Conservation (phyloP, 2,329 filamentous ascomycete species). For the Colletotrichum tropicale region DNA sequence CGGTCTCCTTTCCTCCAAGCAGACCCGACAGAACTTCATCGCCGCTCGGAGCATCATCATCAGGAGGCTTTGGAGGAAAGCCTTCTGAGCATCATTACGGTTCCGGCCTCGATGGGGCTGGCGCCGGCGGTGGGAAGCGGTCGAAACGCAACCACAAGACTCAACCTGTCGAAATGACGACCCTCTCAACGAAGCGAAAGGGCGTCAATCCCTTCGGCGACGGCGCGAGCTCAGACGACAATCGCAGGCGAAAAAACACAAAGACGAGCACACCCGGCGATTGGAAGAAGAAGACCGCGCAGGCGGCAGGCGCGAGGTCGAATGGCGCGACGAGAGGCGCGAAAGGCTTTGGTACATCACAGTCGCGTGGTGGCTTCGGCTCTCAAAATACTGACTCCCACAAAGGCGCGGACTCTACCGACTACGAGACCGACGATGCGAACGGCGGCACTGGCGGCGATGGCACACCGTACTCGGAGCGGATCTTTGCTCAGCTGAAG, state of each 20-base stretch:
- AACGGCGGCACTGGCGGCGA: neutral
- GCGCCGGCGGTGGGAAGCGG: conserved; percentile 29
- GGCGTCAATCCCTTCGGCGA: conserved; percentile 28
- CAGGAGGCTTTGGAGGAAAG: conserved; percentile 3
- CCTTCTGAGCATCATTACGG: conserved; percentile 6
- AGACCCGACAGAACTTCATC: conserved; percentile 4
- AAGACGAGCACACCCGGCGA: conserved; percentile 22
- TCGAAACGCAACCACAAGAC: conserved; percentile 28
- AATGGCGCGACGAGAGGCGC: conserved; percentile 10
- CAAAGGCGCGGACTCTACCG: neutral
- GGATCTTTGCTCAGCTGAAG: conserved; percentile 57
- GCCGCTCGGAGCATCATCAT: neutral
- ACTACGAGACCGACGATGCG: conserved; percentile 23
- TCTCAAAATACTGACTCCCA: neutral
- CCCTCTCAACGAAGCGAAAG: conserved; percentile 25
- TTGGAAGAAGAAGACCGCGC: conserved; percentile 24
- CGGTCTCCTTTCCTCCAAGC: conserved; percentile 17
- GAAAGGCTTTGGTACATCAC: conserved; percentile 7
- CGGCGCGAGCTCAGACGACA: conserved; percentile 23
- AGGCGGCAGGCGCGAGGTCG: neutral
- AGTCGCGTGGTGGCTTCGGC: conserved; percentile 13
- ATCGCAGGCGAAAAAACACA: conserved; percentile 18
- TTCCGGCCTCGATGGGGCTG: conserved; percentile 35
- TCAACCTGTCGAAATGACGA: conserved; percentile 29
- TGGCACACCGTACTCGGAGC: conserved; percentile 47